Evolutionary conservation across 306 rosid genomes (phyloP).

Genomic region (Vigna mungo): DNA sequence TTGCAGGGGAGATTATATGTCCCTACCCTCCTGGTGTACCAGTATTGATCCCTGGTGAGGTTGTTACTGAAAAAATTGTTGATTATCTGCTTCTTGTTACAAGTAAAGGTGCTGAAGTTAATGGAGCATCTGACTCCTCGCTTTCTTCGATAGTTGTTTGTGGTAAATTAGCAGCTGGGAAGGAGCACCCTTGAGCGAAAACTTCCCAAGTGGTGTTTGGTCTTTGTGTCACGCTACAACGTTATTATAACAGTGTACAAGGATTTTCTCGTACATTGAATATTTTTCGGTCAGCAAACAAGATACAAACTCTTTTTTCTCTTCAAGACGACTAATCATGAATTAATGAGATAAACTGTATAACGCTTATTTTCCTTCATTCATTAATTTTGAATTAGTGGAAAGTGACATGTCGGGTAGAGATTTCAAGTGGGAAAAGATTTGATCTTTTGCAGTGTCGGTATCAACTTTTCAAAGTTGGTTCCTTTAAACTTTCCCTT

Average conservation of each 20-base stretch:
- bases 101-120: constrained; percentile 62
- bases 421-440: no score
- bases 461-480: no score
- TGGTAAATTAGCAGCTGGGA: constrained; percentile 33
- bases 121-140: constrained; percentile 76
- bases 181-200: constrained; percentile 20
- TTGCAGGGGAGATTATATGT: constrained; percentile 83
- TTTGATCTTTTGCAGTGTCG: no score
- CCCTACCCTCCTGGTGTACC: constrained; percentile 95
- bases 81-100: constrained; percentile 65
- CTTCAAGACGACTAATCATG: no score
- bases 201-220: constrained; percentile 10
- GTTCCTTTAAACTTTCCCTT: no score
- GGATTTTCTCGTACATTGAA: no score
- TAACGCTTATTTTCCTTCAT: no score
- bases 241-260: not conserved
- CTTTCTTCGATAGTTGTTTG: constrained; percentile 73
- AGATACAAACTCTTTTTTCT: no score
- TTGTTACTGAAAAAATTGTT: constrained; percentile 62
- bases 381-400: no score
- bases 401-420: no score
- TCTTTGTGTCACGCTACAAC: constrained; percentile 10
- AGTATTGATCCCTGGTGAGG: constrained; percentile 77
- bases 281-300: no score
- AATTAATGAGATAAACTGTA: no score